Base-by-base conservation (phyloP, 2,329 filamentous ascomycete genomes). In the Claviceps arundinis region DNA sequence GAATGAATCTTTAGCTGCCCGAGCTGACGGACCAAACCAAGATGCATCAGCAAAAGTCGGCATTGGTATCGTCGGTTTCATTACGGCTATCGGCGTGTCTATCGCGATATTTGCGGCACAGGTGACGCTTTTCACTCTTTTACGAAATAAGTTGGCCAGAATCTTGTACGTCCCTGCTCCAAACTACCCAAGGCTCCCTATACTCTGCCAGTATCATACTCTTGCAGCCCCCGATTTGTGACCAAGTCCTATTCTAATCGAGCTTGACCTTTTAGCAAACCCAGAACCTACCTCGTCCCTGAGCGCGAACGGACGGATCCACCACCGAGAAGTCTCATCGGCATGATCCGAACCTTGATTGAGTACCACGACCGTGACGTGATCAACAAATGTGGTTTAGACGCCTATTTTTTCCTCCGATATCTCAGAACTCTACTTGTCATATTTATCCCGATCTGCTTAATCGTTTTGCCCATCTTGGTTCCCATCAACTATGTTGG, bases 401-500 rank as follows among this genome's bases (percentile, higher is more conserved):
- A 98, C 65, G 89, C 91, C 62, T 98, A 95, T 70, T 95, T 97
- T 73, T 98, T 98, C 67, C 76, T 98, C 1, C 86, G 94, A 56
- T 98, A 95, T 62, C 78, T 81, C 14, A 78, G 78, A 57, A 78
- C 63, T 66, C 80, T 97, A 5, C 77, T 97, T 44, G 83, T 95
- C 64, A 95, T 98, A 56, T 97, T 98, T 65, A 71, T 95, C 41
- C 89, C 93, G 1, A 81, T 95, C 52, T 82, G 86, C 13, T 59
- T 80, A 26, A 63, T 96, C 49, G 83, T 95, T 30, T 73, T 96
- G 51, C 93, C 93, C 0, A 85, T 96, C 24, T 72, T 98, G 44
- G 71, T 97, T 2, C 90, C 93, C 0, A 67, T 98, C 56, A 98
- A 98, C 63, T 84, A 81, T 52, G 70, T 85, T 3, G 85, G 79